Percentiles rank a stretch among this genome's conserved stretches.
These are phyloP conservation scores for Pseudognaphalium luteoalbum DNA, from an alignment of 129 eudicot species.

Conservation along the genomic window DNA sequence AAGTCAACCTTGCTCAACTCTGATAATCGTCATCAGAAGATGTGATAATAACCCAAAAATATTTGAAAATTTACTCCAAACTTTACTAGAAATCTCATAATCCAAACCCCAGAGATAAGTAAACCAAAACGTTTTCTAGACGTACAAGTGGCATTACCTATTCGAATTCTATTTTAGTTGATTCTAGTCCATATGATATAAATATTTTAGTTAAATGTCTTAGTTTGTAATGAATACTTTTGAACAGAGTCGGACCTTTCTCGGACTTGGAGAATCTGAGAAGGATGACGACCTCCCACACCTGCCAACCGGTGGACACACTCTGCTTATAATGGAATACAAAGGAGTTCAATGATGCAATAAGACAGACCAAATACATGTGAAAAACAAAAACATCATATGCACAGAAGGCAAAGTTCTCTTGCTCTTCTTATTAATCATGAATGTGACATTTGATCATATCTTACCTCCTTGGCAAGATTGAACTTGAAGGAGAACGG, in stretches of 20 bases:
- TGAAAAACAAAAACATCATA: not conserved
- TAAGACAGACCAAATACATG: not conserved
- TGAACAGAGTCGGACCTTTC: constrained; percentile 57
- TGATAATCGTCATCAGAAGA: too few species aligned
- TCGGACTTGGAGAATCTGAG: constrained; percentile 84
- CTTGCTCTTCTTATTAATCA: not conserved
- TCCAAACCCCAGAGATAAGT: too few species aligned
- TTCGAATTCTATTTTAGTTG: too few species aligned
- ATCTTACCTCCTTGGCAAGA: constrained; percentile 78
- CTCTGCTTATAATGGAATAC: constrained; percentile 38
- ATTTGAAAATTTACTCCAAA: too few species aligned
- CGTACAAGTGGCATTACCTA: too few species aligned
- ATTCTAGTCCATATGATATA: too few species aligned
- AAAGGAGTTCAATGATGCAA: not conserved
- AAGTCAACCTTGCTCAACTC: too few species aligned
- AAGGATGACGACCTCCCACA: constrained; percentile 81
- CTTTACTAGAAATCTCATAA: too few species aligned
- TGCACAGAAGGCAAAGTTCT: not conserved
- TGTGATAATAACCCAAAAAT: too few species aligned
- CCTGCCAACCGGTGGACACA: constrained; percentile 48
- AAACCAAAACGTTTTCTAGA: too few species aligned
- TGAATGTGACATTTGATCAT: not conserved
- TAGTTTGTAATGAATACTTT: not conserved
- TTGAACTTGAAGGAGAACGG: constrained; percentile 73
- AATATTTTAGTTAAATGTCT: not conserved